A percentile compares a stretch with the other conserved stretches of the same genome.
Conservation (phyloP, 495 filamentous ascomycete genomes). For the Penicillium antarcticum region DNA sequence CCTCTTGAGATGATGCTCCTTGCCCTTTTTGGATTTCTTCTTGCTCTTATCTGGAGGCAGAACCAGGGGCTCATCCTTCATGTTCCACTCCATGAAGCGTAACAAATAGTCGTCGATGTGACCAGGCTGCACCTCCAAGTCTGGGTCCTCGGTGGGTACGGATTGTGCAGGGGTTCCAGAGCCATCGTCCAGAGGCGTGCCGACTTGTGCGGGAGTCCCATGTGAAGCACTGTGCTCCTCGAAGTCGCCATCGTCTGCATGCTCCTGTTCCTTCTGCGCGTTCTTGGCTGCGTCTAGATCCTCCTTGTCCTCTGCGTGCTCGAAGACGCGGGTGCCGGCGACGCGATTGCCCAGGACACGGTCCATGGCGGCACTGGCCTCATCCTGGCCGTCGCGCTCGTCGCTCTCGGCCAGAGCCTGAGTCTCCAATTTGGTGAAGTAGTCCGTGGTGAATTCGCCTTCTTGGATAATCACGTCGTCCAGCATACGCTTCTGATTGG, state of each 20-base stretch:
- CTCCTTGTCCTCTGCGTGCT: conserved; percentile 88
- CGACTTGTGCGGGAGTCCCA: conserved; percentile 31
- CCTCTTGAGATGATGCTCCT: conserved; percentile 55
- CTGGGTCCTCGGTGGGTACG: conserved; percentile 32
- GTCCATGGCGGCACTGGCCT: conserved; percentile 80
- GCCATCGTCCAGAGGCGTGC: conserved; percentile 24
- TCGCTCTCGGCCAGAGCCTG: conserved; percentile 66
- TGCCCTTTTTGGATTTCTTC: conserved; percentile 72
- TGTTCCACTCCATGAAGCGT: conserved; percentile 68
- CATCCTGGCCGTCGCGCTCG: conserved; percentile 56
- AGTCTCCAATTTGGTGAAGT: conserved; percentile 77
- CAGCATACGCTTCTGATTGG: conserved; percentile 94
- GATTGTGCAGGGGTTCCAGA: conserved; percentile 12
- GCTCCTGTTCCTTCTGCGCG: conserved; percentile 81
- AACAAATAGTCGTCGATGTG: conserved; percentile 87
- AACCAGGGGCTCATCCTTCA: conserved; percentile 74
- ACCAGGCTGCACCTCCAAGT: conserved; percentile 37
- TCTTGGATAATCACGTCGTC: conserved; percentile 99
- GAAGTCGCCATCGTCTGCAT: conserved; percentile 88
- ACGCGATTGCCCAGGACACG: conserved; percentile 65
- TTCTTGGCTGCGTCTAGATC: conserved; percentile 83
- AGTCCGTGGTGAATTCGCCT: conserved; percentile 97
- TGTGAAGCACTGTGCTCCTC: conserved; percentile 63
- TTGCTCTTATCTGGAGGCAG: conserved; percentile 78
- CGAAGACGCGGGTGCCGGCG: conserved; percentile 61